Base-by-base conservation (phyloP, 164 flowering plant genomes). In the Hamamelis virginiana region DNA sequence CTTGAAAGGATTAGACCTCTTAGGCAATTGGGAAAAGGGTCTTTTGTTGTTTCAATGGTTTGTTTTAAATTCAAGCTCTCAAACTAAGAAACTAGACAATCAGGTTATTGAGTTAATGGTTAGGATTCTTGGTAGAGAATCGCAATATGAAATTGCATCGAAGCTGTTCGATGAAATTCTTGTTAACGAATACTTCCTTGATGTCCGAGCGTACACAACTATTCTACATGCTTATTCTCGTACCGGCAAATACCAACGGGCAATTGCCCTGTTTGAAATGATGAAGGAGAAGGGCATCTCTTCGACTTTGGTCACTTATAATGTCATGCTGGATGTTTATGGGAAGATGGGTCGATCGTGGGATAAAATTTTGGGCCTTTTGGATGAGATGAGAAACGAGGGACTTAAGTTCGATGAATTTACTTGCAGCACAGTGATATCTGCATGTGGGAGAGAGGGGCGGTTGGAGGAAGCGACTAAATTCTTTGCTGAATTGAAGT, bases 371-470 rank as follows among this genome's bases (percentile, higher is more conserved):
- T 63, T 86, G 44, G 73, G 59, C 10, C 82, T 94, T 19, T 76
- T 94, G 75, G 88, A 88, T 80, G 97, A 91, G 71, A 94, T 94
- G 87, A 82, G 65, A 64, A 79, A 74, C 59, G 65, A 73, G 59
- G 90, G 92, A 46, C 83, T 91, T 51, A 78, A 79, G 27, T 88
- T 86, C 55, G 98, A 94, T 76, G 97, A 94, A 64, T 91, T 91
- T 65, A 94, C 97, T 68, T 90, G 92, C 51, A 91, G 98, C 58
- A 91, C 97, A 14, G 97, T 94, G 65, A 79, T 94, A 73, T 81
- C 98, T 13, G 96, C 97, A 25, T 94, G 93, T 80, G 95, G 90
- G 26, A 82, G 97, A 68, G 96, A 94, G 68, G 98, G 98, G 9
- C 45, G 86, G 80, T 67, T 89, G 70, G 81, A 81, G 41, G 93